Conservation (phyloP, 345 rosid species). For the Pugionium cornutum region DNA sequence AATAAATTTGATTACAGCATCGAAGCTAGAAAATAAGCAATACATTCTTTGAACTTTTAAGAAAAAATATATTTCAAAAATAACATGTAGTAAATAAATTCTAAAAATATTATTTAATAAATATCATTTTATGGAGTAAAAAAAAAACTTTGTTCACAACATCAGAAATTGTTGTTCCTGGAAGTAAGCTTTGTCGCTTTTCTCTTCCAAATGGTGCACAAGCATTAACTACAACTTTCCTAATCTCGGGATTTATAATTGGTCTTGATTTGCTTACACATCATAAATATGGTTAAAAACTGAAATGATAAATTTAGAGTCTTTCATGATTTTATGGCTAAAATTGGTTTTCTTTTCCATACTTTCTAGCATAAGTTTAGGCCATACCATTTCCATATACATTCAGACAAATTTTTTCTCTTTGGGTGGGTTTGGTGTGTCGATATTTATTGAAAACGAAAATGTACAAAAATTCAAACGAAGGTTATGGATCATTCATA, state of each 20-base stretch:
- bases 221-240: conserved; percentile 79
- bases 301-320: too few species aligned
- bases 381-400: conserved; percentile 30
- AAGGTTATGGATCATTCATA: conserved; percentile 89
- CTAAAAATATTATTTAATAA: too few species aligned
- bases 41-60: too few species aligned
- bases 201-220: conserved; percentile 83
- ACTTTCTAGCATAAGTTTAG: too few species aligned
- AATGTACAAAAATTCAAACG: conserved; percentile 61
- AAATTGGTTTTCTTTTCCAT: too few species aligned
- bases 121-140: too few species aligned
- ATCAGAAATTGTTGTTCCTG: conserved; percentile 83
- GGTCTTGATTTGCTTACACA: conserved; percentile 60
- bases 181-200: conserved; percentile 98
- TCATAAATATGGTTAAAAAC: too few species aligned
- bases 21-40: too few species aligned
- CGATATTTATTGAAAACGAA: conserved; percentile 71
- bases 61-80: too few species aligned
- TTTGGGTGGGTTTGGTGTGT: conserved; percentile 70
- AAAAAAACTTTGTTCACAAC: conserved; percentile 62
- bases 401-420: conserved; percentile 49
- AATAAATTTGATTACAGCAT: too few species aligned
- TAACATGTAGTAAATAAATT: too few species aligned
- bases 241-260: conserved; percentile 74
- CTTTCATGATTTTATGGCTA: too few species aligned